A percentile compares a stretch with the other conserved stretches of the same genome.
These are phyloP conservation scores for Suillus sp. DNA, from an alignment of 768 basidiomycete genomes.

Conservation along the genomic window DNA sequence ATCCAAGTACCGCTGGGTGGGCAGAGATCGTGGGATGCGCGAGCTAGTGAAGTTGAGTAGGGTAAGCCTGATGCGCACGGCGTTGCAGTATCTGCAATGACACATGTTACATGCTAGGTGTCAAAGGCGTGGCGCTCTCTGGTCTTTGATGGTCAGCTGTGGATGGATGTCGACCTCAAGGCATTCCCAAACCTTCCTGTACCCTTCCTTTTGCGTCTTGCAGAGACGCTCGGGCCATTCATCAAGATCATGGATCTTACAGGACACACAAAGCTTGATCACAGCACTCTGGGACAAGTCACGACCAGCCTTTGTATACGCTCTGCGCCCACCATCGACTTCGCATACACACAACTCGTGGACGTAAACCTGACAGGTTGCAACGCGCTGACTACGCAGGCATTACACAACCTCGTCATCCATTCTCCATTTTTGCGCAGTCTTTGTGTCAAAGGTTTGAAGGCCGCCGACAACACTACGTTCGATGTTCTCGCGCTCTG, in stretches of 20 bases:
- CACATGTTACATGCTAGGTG: slow-evolving; percentile 50
- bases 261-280: slow-evolving; percentile 56
- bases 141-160: slow-evolving; percentile 86
- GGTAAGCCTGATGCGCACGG: slow-evolving; percentile 47
- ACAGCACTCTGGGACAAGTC: slow-evolving; percentile 53
- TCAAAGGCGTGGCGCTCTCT: slow-evolving; percentile 76
- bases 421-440: slow-evolving; percentile 60
- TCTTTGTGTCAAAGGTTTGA: slow-evolving; percentile 68
- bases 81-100: slow-evolving; percentile 10
- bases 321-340: slow-evolving; percentile 29
- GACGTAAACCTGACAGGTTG: slow-evolving; percentile 75
- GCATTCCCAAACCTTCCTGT: slow-evolving; percentile 61
- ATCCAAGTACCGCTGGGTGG: slow-evolving; percentile 70
- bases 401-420: slow-evolving; percentile 70
- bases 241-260: slow-evolving; percentile 60
- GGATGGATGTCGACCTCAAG: slow-evolving; percentile 64
- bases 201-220: slow-evolving; percentile 53
- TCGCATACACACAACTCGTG: slow-evolving; percentile 66
- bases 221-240: slow-evolving; percentile 63
- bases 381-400: slow-evolving; percentile 57
- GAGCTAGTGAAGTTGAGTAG: slow-evolving; percentile 80
- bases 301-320: slow-evolving; percentile 55
- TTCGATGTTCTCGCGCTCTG: slow-evolving; percentile 68
- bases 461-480: slow-evolving; percentile 71
- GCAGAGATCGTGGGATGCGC: slow-evolving; percentile 68